Evolutionary conservation across 768 basidiomycete species (phyloP), one percentile per base, ranked within the genome.

Genomic region (Boletus sensibilis): DNA sequence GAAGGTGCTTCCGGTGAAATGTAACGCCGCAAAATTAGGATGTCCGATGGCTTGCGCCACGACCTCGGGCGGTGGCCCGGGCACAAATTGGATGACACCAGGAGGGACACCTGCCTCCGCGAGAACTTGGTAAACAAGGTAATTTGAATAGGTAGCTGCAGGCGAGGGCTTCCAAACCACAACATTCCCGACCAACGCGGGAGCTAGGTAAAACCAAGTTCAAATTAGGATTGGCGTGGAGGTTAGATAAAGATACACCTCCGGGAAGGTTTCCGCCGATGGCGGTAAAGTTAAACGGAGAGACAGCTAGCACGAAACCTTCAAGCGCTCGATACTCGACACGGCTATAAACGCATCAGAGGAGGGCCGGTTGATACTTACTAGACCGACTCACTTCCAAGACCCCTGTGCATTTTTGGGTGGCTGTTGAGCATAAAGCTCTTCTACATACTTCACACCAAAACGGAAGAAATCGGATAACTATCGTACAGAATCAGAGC

Each of bases 211-310:
- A 25, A 59, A 42, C 25, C 21, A 39, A n/a, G 18, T 29, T 55
- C 29, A 31, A 37, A 18, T 38, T 9, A 25, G 21, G 9, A 37
- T 11, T 21, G 23, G 31, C 12, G 52, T 14, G 16, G 33, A 55
- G 33, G 33, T 34, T 16, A 58, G n/a, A 34, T 25, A 38, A 44
- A 38, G n/a, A 54, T 62, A 50, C 53, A 83, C 87, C 73, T 72
- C 83, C 89, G 8, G 88, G 84, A 35, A 98, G 89, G 73, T 99
- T 99, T 14, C 93, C 97, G 39, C 94, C 96, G 60, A 99, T 99
- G 27, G 96, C 96, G 33, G 96, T 98, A 70, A 94, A 95, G 75
- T 99, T 99, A 80, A 99, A 98, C 0, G 97, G 97, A 8, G 97
- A 94, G 39, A 98, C 90, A 14, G 97, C 97, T 48, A 98, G 82